Evolutionary conservation across 805 yeast species (phyloP).

Genomic region (Metschnikowia reukaufii): DNA sequence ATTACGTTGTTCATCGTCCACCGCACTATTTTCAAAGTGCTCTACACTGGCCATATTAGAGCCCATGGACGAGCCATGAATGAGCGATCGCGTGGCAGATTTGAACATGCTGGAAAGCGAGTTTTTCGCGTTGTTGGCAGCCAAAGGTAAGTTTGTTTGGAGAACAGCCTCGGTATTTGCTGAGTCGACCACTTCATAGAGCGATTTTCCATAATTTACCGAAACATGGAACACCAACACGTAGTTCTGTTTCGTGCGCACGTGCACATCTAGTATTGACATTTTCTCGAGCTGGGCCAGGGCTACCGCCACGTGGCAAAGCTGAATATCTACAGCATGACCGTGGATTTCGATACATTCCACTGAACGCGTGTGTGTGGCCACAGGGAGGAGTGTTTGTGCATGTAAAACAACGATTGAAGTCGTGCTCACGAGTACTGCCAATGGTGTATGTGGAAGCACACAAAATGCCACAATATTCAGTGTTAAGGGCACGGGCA

Average conservation of each 20-base stretch:
- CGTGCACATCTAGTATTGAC: constrained; percentile 14
- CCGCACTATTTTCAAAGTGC: constrained; percentile 27
- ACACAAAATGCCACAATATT: constrained; percentile 8
- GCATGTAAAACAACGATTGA: constrained; percentile 13
- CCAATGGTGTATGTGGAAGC: constrained; percentile 20
- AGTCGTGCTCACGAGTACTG: constrained; percentile 12
- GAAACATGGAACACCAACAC: constrained; percentile 22
- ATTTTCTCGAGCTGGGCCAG: constrained; percentile 32
- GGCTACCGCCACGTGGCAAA: constrained; percentile 38
- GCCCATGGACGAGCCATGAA: constrained; percentile 25
- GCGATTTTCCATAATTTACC: constrained; percentile 31
- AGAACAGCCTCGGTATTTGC: constrained; percentile 28
- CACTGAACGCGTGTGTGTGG: constrained; percentile 16
- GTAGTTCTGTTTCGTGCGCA: constrained; percentile 14
- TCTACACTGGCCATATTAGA: constrained; percentile 36
- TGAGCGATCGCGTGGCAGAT: constrained; percentile 33
- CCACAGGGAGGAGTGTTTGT: constrained; percentile 17
- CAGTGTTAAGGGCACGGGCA: constrained; percentile 25
- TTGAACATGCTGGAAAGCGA: constrained; percentile 31
- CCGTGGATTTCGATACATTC: constrained; percentile 19
- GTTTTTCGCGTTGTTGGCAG: constrained; percentile 25
- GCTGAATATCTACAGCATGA: constrained; percentile 4
- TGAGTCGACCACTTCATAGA: constrained; percentile 31
- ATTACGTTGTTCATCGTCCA: constrained; percentile 35
- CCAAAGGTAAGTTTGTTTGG: constrained; percentile 38